Percentiles rank a stretch among this genome's conserved stretches.
Conservation (phyloP, 768 basidiomycete genomes). For the Leccinum imitatum region DNA sequence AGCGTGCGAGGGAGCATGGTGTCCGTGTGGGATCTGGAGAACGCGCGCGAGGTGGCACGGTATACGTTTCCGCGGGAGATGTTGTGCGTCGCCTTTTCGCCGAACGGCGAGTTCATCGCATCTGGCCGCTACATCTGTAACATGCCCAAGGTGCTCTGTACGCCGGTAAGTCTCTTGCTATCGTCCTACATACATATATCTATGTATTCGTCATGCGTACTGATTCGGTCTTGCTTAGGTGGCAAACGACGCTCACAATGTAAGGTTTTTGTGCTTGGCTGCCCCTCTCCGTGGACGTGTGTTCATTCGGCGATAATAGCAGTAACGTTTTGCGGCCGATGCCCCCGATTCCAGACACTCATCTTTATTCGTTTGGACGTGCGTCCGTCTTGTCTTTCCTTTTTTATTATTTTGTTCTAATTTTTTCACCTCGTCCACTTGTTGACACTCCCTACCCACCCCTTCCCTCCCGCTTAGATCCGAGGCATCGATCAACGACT, state of each 20-base stretch:
- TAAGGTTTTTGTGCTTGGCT: background rate
- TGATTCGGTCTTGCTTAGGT: slow-evolving; percentile 9
- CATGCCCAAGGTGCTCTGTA: slow-evolving; percentile 9
- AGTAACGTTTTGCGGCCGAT: background rate
- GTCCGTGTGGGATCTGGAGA: slow-evolving; percentile 20
- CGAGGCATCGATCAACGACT: background rate
- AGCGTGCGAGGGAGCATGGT: slow-evolving; percentile 23
- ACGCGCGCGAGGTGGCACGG: slow-evolving; percentile 14
- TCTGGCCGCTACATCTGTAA: slow-evolving; percentile 18
- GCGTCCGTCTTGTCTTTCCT: background rate
- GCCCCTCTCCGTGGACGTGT: background rate
- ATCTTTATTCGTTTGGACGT: slow-evolving; percentile 4
- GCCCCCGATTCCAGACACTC: background rate
- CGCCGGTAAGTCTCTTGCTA: slow-evolving; percentile 6
- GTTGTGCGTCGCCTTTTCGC: slow-evolving; percentile 25
- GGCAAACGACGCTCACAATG: slow-evolving; percentile 5
- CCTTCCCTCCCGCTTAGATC: background rate
- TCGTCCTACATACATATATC: background rate
- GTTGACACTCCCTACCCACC: background rate
- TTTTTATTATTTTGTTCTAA: background rate
- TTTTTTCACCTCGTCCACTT: background rate
- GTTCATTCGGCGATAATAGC: background rate
- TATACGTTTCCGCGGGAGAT: slow-evolving; percentile 25
- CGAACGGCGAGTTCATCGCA: slow-evolving; percentile 20
- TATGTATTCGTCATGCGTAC: background rate